Evolutionary conservation across 257 asterid species (phyloP), one percentile per base, ranked within the genome.

Genomic region (Solanum pimpinellifolium): DNA sequence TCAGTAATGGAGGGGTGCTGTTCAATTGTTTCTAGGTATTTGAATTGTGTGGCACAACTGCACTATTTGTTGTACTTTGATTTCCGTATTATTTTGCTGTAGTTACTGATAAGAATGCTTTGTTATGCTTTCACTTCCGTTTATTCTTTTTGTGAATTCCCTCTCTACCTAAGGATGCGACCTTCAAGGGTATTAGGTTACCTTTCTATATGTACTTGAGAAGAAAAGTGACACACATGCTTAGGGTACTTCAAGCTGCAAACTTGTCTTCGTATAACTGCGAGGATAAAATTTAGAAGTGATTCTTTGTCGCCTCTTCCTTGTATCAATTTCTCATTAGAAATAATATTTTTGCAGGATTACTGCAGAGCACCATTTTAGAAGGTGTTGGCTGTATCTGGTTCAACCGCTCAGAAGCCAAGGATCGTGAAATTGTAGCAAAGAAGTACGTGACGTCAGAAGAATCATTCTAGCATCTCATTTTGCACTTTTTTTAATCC

Each of bases 351-450:
- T 84, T 42, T 56, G 56, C 91, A 97, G 99, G 99, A 86, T 88
- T 96, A 88, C 76, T 97, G 92, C 99, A 97, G 92, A 93, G 98
- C 93, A 97, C 99, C 85, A 97, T 97, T 87, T 90, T 96, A 92
- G 99, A 97, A 89, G 94, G 99, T 91, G 92, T 97, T 74, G 99
- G 99, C 87, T 96, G 99, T 86, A 96, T 97, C 93, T 97, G 99
- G 99, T 97, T 97, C 94, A 93, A 97, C 89, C 99, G 99, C 78
- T 88, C 99, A 70, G 99, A 96, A 91, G 90, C 98, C 86, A 97
- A 95, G 91, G 99, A 97, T 90, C 99, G 99, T 91, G 98, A 93
- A 92, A 93, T 93, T 90, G 98, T 97, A 18, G 94, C 99, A 44
- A 91, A 91, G 91, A 97, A 95, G 99, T 97, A 94, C 72, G 97